phyloP scores from a whole-genome alignment of 164 flowering plant species.

The Taxillus chinensis region DNA sequence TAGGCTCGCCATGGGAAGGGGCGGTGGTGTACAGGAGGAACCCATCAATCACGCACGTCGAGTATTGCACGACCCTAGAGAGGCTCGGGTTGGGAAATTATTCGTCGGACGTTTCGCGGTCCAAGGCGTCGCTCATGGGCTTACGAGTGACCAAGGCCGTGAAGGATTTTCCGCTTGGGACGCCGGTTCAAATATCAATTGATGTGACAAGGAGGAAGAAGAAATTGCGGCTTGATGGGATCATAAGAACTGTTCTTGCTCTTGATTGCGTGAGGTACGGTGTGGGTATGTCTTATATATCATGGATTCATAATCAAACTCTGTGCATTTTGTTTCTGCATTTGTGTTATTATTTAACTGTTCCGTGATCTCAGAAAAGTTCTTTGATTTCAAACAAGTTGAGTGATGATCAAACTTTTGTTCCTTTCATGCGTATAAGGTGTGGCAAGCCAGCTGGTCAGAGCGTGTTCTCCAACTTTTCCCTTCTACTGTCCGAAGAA shows the following conservation, averaged over 20 bases:
- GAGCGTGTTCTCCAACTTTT: conserved; percentile 59
- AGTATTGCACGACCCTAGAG: conserved; percentile 90
- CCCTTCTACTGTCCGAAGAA: conserved; percentile 67
- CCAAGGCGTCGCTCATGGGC: conserved; percentile 71
- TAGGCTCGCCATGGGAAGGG: conserved; percentile 83
- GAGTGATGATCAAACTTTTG: neutral
- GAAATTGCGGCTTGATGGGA: conserved; percentile 73
- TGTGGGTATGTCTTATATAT: neutral
- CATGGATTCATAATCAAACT: neutral
- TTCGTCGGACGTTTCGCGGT: conserved; percentile 58
- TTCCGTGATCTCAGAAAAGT: too few species aligned
- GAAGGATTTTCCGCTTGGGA: conserved; percentile 65
- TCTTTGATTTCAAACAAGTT: too few species aligned
- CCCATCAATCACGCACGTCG: conserved; percentile 53
- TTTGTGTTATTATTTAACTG: too few species aligned
- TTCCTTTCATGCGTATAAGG: conserved; percentile 24
- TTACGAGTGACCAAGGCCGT: conserved; percentile 68
- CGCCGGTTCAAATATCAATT: conserved; percentile 80
- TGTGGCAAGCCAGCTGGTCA: conserved; percentile 79
- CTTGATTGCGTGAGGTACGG: conserved; percentile 74
- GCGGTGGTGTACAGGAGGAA: conserved; percentile 69
- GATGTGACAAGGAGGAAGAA: conserved; percentile 68
- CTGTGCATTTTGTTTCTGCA: neutral
- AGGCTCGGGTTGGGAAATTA: conserved; percentile 65
- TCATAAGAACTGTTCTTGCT: conserved; percentile 62